A percentile compares a stretch with the other conserved stretches of the same genome.
Evolutionary conservation across 257 asterid species (phyloP).

Genomic region (Nicotiana tomentosiformis): DNA sequence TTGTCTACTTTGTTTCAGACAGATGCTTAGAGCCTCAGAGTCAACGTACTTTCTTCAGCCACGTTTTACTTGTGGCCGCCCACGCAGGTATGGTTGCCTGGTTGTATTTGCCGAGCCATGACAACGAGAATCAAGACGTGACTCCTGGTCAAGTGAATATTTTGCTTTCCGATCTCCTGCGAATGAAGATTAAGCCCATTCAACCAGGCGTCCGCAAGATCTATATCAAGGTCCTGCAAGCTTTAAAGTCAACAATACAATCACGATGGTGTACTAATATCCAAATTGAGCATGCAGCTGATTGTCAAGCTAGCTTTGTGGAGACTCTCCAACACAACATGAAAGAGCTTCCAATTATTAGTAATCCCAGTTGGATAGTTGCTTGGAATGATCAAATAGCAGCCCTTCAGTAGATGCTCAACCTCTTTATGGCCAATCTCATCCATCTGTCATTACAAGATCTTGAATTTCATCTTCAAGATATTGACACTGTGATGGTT

Average conservation of each 20-base stretch:
- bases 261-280: background rate
- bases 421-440: background rate
- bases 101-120: too few species aligned
- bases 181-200: background rate
- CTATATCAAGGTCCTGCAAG: too few species aligned
- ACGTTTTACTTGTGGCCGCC: background rate
- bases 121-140: background rate
- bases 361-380: too few species aligned
- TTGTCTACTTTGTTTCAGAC: background rate
- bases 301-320: background rate
- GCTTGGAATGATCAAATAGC: background rate
- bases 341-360: background rate
- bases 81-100: background rate
- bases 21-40: background rate
- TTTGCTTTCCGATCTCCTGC: background rate
- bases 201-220: background rate
- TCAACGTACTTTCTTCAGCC: background rate
- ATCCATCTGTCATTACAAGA: background rate
- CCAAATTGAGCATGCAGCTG: background rate
- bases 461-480: background rate
- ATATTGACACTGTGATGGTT: background rate
- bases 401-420: background rate
- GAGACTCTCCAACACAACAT: background rate
- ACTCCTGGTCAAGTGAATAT: background rate
- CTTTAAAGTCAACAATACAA: background rate